These are phyloP conservation scores for Pestalotiopsis sp. DNA, from an alignment of 2,329 filamentous ascomycete genomes.

Conservation along the genomic window DNA sequence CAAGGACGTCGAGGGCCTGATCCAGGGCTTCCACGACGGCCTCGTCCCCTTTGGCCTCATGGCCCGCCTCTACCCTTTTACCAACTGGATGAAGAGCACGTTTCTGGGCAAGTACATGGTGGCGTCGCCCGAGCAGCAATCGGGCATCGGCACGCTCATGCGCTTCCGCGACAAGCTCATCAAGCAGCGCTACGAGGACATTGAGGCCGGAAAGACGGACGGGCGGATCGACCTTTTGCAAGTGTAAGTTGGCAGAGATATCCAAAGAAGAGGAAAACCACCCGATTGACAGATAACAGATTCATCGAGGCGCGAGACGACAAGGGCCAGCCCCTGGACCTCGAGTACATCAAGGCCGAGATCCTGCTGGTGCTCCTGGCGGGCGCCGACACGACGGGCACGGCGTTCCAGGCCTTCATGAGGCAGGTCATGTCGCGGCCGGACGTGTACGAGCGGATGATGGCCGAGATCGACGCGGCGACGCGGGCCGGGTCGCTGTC, in stretches of 20 bases:
- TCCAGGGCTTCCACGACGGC: constrained; percentile 56
- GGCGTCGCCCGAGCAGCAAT: constrained; percentile 53
- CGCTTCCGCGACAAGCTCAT: constrained; percentile 58
- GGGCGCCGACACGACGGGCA: constrained; percentile 55
- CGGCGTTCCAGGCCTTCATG: constrained; percentile 51
- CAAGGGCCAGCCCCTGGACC: constrained; percentile 45
- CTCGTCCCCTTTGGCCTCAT: constrained; percentile 53
- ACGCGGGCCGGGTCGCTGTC: constrained; percentile 34
- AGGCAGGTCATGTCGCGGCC: constrained; percentile 41
- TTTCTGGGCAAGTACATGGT: constrained; percentile 54
- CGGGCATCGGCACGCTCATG: constrained; percentile 59
- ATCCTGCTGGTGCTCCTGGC: constrained; percentile 54
- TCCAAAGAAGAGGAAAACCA: neutral
- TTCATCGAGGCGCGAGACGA: constrained; percentile 47
- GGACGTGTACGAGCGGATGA: constrained; percentile 45
- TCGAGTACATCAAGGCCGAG: constrained; percentile 56
- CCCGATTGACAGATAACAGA: constrained; percentile 22
- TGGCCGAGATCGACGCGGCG: constrained; percentile 46
- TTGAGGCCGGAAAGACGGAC: constrained; percentile 44
- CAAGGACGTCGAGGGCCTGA: constrained; percentile 54
- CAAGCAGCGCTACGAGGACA: constrained; percentile 46
- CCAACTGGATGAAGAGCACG: constrained; percentile 56
- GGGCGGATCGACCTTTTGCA: constrained; percentile 56
- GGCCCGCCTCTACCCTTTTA: constrained; percentile 54
- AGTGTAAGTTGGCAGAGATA: constrained; percentile 34